Percentiles rank a stretch among this genome's conserved stretches.
These are phyloP conservation scores for Suillus subaureus DNA, from an alignment of 768 basidiomycete genomes.

Conservation along the genomic window DNA sequence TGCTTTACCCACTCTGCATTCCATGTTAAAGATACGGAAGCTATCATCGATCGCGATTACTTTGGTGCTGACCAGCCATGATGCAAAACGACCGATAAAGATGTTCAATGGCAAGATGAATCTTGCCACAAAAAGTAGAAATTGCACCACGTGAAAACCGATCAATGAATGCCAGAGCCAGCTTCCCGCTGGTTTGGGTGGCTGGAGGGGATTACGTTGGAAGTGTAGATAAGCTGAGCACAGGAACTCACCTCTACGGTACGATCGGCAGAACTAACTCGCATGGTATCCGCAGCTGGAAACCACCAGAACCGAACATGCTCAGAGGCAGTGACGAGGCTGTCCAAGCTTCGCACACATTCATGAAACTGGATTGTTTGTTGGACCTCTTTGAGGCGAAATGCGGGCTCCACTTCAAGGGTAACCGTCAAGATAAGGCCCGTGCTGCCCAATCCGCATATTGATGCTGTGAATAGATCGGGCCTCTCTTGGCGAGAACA, in stretches of 20 bases:
- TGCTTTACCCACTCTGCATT: constrained; percentile 74
- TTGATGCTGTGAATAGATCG: constrained; percentile 86
- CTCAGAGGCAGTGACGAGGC: constrained; percentile 64
- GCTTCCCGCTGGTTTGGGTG: constrained; percentile 48
- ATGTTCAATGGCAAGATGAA: constrained; percentile 64
- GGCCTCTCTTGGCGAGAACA: constrained; percentile 64
- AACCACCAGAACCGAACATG: constrained; percentile 98
- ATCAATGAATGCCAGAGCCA: constrained; percentile 76
- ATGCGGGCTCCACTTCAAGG: constrained; percentile 79
- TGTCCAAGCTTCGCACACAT: constrained; percentile 58
- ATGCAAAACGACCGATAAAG: constrained; percentile 61
- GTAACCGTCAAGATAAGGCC: constrained; percentile 83
- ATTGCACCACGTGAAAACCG: constrained; percentile 80
- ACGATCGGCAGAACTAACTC: constrained; percentile 74
- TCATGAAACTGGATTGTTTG: constrained; percentile 62
- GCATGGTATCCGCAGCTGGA: constrained; percentile 72
- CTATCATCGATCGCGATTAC: constrained; percentile 75
- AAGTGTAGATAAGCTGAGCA: constrained; percentile 16
- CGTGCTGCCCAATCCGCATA: constrained; percentile 90
- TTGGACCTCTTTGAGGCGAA: constrained; percentile 76
- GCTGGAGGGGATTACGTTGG: constrained; percentile 38
- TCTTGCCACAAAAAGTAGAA: constrained; percentile 78
- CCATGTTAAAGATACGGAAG: constrained; percentile 87
- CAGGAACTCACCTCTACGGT: constrained; percentile 66
- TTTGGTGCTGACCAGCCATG: constrained; percentile 63